Conservation (phyloP, 2,329 filamentous ascomycete genomes). For the Lachnellula cervina region DNA sequence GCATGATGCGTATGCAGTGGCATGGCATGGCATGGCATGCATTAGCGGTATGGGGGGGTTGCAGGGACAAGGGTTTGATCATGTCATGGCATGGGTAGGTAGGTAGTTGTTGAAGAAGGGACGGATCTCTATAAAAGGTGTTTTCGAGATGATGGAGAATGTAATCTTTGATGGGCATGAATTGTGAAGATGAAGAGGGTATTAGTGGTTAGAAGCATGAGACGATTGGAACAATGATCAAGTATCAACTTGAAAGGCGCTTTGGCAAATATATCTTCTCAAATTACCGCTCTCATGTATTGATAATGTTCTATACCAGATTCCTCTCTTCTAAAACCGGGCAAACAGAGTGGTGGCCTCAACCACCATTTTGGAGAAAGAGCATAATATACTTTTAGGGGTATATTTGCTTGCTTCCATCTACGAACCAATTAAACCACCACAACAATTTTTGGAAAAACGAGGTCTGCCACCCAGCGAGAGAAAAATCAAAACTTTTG, state of each 20-base stretch:
- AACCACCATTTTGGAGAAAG: conserved; percentile 5
- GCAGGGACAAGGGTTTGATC: background rate
- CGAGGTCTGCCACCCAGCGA: background rate
- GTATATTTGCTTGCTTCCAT: background rate
- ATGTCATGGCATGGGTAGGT: background rate
- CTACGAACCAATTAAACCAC: background rate
- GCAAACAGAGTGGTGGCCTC: conserved; percentile 1
- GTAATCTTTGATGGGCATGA: too few relatives aligned
- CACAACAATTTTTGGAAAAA: background rate
- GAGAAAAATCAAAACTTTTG: background rate
- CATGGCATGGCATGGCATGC: background rate
- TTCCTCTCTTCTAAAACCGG: conserved; percentile 3
- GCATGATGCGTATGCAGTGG: conserved; percentile 1
- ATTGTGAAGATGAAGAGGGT: too few relatives aligned
- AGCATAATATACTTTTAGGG: background rate
- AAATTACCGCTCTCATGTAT: conserved; percentile 5
- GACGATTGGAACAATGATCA: background rate
- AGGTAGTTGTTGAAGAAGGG: too few relatives aligned
- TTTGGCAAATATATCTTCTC: background rate
- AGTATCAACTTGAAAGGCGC: background rate
- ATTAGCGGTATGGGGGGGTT: conserved; percentile 5
- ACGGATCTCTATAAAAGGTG: too few relatives aligned
- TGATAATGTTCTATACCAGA: conserved; percentile 5
- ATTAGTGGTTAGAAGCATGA: background rate
- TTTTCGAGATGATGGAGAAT: too few relatives aligned